A percentile compares a stretch with the other conserved stretches of the same genome.
Evolutionary conservation across 2,329 filamentous ascomycete genomes (phyloP).

Genomic region (Exophiala sp.): DNA sequence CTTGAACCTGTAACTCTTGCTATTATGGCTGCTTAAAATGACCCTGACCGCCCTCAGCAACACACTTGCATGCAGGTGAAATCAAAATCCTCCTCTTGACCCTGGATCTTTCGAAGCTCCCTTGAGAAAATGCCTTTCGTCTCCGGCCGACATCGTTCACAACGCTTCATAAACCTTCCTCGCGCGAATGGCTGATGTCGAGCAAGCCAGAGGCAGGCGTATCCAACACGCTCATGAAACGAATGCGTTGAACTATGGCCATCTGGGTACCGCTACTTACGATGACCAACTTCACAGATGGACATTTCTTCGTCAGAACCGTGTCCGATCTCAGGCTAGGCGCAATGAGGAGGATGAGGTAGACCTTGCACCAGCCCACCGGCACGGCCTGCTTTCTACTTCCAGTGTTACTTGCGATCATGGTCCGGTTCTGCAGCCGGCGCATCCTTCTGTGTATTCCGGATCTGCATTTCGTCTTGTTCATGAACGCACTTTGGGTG

Average conservation of each 20-base stretch:
- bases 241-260: conserved; percentile 22
- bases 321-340: not conserved
- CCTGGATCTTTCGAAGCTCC: too few species aligned
- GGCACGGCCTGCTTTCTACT: too few species aligned
- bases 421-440: not conserved
- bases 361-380: too few species aligned
- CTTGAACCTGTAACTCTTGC: too few species aligned
- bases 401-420: not conserved
- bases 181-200: conserved; percentile 22
- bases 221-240: conserved; percentile 22
- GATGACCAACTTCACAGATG: conserved; percentile 17
- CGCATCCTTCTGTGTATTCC: not conserved
- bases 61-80: too few species aligned
- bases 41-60: not conserved
- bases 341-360: not conserved
- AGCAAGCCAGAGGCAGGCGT: conserved; percentile 13
- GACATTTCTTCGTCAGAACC: conserved; percentile 19
- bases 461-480: conserved; percentile 5
- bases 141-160: not conserved
- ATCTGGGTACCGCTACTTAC: conserved; percentile 24
- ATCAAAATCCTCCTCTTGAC: too few species aligned
- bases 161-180: not conserved
- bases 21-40: too few species aligned
- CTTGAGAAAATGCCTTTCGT: conserved; percentile 18
- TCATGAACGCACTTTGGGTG: conserved; percentile 5